Evolutionary conservation across 169 alveolate genomes (phyloP).

Genomic region (Eimeria nieschulzi): DNA sequence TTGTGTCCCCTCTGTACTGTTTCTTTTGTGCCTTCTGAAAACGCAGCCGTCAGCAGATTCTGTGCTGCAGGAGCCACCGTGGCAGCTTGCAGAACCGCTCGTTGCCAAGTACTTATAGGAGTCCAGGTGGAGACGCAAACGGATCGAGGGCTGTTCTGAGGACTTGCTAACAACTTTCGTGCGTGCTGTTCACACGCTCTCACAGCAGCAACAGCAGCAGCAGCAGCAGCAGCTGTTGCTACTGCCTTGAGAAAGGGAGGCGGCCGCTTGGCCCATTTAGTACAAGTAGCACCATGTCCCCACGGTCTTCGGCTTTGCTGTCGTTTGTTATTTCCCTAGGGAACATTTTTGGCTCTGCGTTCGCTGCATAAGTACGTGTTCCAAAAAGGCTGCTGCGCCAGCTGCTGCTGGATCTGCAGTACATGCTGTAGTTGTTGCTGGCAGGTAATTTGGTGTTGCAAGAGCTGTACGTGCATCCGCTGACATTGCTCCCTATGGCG

Average conservation of each 20-base stretch:
- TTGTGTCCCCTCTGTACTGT: not conserved
- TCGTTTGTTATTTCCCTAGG: not conserved
- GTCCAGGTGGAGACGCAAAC: not conserved
- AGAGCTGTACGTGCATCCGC: slow-evolving; percentile 21
- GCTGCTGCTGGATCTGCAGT: slow-evolving; percentile 42
- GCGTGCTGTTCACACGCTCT: slow-evolving; percentile 39
- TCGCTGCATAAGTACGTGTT: not conserved
- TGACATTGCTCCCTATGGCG: slow-evolving; percentile 14
- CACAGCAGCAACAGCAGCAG: slow-evolving; percentile 43
- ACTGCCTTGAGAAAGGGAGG: not conserved
- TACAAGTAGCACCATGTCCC: not conserved
- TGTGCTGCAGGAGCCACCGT: too few relatives aligned
- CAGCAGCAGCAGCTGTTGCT: slow-evolving; percentile 25
- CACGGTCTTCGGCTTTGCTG: not conserved
- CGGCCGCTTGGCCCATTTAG: not conserved
- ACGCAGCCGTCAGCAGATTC: not conserved
- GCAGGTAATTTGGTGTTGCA: slow-evolving; percentile 25
- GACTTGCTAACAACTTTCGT: not conserved
- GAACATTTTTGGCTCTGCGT: not conserved
- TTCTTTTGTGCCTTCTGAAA: not conserved
- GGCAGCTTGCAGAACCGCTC: too few relatives aligned
- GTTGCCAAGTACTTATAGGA: too few relatives aligned
- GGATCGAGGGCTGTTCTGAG: not conserved
- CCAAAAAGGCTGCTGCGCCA: not conserved
- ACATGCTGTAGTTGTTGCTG: slow-evolving; percentile 27